Conservation (phyloP, 352 stramenopile species). For the Pythium sukuiense region DNA sequence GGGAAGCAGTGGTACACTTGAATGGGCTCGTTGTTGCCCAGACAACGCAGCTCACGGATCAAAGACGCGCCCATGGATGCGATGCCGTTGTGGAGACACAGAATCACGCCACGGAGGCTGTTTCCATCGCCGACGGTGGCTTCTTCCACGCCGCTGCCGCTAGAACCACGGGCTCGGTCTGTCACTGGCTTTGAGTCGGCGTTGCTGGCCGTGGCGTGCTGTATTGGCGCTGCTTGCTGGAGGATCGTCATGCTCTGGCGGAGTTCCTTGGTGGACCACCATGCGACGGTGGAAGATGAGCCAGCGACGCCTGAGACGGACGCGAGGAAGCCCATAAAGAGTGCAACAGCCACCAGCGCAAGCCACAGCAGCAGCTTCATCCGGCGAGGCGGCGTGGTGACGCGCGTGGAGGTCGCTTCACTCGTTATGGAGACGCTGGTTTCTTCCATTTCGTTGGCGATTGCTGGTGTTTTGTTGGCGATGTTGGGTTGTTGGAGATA, state of each 20-base stretch:
- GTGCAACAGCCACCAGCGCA: not conserved
- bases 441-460: constrained; percentile 3
- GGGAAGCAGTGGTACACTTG: constrained; percentile 52
- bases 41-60: constrained; percentile 55
- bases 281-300: not conserved
- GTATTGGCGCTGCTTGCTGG: not conserved
- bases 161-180: not conserved
- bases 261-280: constrained; percentile 13
- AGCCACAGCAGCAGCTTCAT: constrained; percentile 5
- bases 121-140: not conserved
- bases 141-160: not conserved
- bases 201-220: not conserved
- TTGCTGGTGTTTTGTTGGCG: not conserved
- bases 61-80: constrained; percentile 62
- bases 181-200: not conserved
- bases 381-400: not conserved
- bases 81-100: constrained; percentile 56
- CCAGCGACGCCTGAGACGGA: constrained; percentile 1
- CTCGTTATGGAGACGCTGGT: not conserved
- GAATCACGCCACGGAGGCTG: constrained; percentile 32
- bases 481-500: not conserved
- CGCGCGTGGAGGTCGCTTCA: not conserved
- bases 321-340: constrained; percentile 6
- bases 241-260: constrained; percentile 20
- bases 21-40: constrained; percentile 42